Evolutionary conservation across 2,329 filamentous ascomycete genomes (phyloP).

Genomic region (Stromatinia cepivora): DNA sequence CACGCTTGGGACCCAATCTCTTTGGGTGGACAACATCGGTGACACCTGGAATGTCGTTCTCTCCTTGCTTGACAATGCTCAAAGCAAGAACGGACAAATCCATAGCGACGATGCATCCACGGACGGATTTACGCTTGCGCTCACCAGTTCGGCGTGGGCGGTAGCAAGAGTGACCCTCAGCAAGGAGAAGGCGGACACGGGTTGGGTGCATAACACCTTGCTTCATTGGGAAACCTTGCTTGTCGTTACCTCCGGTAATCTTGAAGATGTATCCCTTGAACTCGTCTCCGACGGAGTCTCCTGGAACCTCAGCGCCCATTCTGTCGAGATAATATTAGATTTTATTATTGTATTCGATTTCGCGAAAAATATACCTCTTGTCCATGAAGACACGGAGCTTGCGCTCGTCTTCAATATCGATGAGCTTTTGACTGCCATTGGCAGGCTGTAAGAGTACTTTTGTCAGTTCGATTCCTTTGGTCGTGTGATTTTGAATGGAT

Average conservation of each 20-base stretch:
- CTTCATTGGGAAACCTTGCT: conserved; percentile 99
- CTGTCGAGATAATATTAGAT: conserved; percentile 41
- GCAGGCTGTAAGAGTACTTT: conserved; percentile 57
- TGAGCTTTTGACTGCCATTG: conserved; percentile 99
- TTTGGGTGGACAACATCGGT: conserved; percentile 99
- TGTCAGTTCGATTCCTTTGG: conserved; percentile 29
- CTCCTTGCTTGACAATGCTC: conserved; percentile 96
- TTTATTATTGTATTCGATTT: background rate
- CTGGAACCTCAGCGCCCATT: conserved; percentile 90
- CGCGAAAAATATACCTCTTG: conserved; percentile 62
- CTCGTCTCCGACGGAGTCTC: conserved; percentile 95
- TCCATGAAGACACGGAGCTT: conserved; percentile 99
- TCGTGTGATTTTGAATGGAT: conserved; percentile 6
- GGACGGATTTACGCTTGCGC: conserved; percentile 99
- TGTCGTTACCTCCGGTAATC: conserved; percentile 99
- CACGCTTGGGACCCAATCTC: conserved; percentile 98
- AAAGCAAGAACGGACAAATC: conserved; percentile 95
- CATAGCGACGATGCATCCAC: conserved; percentile 96
- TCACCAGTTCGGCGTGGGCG: conserved; percentile 95
- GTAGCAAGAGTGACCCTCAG: conserved; percentile 99
- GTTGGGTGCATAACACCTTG: conserved; percentile 99
- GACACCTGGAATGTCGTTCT: conserved; percentile 87
- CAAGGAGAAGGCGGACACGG: conserved; percentile 95
- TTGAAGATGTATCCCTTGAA: conserved; percentile 99
- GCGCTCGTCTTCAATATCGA: conserved; percentile 99